Evolutionary conservation across 495 filamentous ascomycete genomes (phyloP).

Genomic region (Penicillium pulvis): DNA sequence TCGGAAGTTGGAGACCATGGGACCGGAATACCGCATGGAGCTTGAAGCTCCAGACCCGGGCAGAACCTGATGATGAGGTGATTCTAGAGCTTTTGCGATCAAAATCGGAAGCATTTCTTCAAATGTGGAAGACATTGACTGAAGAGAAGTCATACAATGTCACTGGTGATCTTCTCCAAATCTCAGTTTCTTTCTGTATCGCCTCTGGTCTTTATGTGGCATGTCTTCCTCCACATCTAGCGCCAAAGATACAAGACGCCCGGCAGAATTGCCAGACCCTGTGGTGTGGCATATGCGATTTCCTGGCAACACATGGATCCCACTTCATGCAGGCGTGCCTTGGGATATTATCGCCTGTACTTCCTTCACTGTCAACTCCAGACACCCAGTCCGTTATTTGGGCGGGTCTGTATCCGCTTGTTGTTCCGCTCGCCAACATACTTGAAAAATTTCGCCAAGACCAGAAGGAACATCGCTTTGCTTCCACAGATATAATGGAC

Average conservation of each 20-base stretch:
- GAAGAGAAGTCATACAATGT: conserved; percentile 46
- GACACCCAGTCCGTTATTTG: conserved; percentile 18
- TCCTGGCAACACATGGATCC: conserved; percentile 31
- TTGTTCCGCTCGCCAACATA: conserved; percentile 33
- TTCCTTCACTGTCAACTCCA: conserved; percentile 25
- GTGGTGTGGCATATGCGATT: conserved; percentile 41
- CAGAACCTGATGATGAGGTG: conserved; percentile 42
- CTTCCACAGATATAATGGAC: conserved; percentile 67
- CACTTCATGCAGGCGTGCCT: conserved; percentile 37
- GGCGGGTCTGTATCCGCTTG: conserved; percentile 26
- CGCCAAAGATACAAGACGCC: conserved; percentile 31
- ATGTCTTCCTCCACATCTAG: conserved; percentile 35
- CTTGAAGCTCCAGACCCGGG: conserved; percentile 28
- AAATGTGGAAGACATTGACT: conserved; percentile 44
- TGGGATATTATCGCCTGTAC: conserved; percentile 34
- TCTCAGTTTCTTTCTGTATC: conserved; percentile 48
- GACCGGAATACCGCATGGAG: conserved; percentile 18
- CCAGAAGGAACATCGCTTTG: conserved; percentile 22
- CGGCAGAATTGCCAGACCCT: conserved; percentile 32
- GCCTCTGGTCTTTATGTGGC: conserved; percentile 35
- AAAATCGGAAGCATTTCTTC: conserved; percentile 47
- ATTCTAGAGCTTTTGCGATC: conserved; percentile 49
- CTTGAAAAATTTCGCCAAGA: conserved; percentile 46
- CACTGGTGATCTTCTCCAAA: conserved; percentile 49
- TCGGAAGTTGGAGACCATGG: conserved; percentile 36